phyloP scores from a whole-genome alignment of 257 asterid genomes.

The Salvia rosmarinus region DNA sequence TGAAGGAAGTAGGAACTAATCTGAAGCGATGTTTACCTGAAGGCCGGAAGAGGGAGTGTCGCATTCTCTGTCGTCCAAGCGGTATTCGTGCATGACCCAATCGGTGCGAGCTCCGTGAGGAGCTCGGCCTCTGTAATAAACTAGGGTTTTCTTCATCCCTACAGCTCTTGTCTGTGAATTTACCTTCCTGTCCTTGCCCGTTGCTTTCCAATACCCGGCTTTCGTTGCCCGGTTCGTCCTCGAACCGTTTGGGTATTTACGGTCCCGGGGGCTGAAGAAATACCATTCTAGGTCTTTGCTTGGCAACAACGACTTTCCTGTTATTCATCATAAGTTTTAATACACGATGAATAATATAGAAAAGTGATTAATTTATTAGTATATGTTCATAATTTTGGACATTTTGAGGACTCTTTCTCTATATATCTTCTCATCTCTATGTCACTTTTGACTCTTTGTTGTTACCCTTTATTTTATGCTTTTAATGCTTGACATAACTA shows the following conservation, averaged over 20 bases:
- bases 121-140: slow-evolving; percentile 93
- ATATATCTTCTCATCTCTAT: not conserved
- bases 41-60: slow-evolving; percentile 63
- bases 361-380: not conserved
- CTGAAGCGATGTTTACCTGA: slow-evolving; percentile 44
- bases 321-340: not conserved
- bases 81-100: slow-evolving; percentile 99
- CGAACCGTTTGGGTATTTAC: slow-evolving; percentile 95
- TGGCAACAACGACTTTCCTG: slow-evolving; percentile 91
- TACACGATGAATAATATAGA: too few species aligned
- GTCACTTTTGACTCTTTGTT: slow-evolving; percentile 1
- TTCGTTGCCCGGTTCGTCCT: slow-evolving; percentile 94
- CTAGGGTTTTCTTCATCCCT: slow-evolving; percentile 99
- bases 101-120: slow-evolving; percentile 96
- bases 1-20: too few species aligned
- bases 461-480: slow-evolving; percentile 4
- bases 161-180: slow-evolving; percentile 76
- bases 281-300: slow-evolving; percentile 99
- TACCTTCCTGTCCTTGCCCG: slow-evolving; percentile 93
- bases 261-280: slow-evolving; percentile 92
- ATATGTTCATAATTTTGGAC: not conserved
- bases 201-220: slow-evolving; percentile 99
- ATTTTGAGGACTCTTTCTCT: not conserved
- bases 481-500: slow-evolving; percentile 18
- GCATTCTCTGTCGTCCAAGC: slow-evolving; percentile 93